Evolutionary conservation across 805 yeast genomes (phyloP).

Genomic region (Spencermartinsiella europaea): DNA sequence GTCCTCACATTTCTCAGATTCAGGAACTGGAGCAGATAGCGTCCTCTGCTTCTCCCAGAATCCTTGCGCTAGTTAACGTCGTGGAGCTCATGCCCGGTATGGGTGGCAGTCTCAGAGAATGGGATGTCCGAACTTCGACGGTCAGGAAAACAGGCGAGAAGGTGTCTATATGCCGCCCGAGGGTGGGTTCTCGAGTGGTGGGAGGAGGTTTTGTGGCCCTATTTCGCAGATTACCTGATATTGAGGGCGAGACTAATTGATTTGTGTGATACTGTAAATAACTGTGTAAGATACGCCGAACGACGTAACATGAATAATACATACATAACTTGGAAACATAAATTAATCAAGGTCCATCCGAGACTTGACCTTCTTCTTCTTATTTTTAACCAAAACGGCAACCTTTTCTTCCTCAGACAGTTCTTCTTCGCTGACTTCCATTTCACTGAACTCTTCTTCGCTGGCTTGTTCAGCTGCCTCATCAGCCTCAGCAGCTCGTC

Average conservation of each 20-base stretch:
- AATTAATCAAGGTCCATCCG: not conserved
- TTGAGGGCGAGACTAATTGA: no score
- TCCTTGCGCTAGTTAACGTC: slow-evolving; percentile 36
- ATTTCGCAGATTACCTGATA: slow-evolving; percentile 23
- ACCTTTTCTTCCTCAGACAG: slow-evolving; percentile 40
- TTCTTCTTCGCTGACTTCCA: slow-evolving; percentile 35
- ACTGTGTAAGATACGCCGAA: no score
- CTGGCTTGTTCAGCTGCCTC: slow-evolving; percentile 43
- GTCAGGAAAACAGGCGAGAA: slow-evolving; percentile 38
- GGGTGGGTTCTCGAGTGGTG: slow-evolving; percentile 42
- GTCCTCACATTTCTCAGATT: slow-evolving; percentile 47
- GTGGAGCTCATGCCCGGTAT: slow-evolving; percentile 44
- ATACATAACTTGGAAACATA: not conserved
- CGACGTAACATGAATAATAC: not conserved
- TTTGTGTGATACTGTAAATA: no score
- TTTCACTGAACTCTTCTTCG: slow-evolving; percentile 38
- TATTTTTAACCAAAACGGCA: slow-evolving; percentile 60
- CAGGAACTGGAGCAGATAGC: slow-evolving; percentile 36
- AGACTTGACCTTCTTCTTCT: slow-evolving; percentile 41
- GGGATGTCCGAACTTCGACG: slow-evolving; percentile 42
- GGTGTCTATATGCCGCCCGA: slow-evolving; percentile 46
- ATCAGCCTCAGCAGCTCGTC: slow-evolving; percentile 55
- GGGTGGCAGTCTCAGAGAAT: slow-evolving; percentile 48
- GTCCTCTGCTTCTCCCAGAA: slow-evolving; percentile 29
- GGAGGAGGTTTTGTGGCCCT: slow-evolving; percentile 50